Evolutionary conservation across 352 stramenopile species (phyloP), one percentile per base, ranked within the genome.

Genomic region (Globisporangium solare): DNA sequence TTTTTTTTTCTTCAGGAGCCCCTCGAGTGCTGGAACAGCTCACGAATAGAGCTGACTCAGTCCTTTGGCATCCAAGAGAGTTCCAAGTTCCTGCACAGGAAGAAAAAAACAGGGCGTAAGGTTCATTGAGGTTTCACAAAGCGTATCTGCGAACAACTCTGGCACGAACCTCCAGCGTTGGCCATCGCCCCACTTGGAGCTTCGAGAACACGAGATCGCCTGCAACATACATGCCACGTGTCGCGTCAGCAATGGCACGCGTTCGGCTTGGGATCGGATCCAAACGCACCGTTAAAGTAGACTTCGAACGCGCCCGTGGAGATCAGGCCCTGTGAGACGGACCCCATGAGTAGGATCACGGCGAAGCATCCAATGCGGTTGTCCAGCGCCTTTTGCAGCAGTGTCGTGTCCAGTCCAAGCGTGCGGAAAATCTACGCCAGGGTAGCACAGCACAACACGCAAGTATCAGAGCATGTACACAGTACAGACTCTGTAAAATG

Each of bases 261-360:
- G 2, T 27, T 27, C 24, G 24, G 24, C 24, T 5, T 6, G 5
- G 27, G 10, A 35, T 35, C 27, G 27, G 13, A 52, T 12, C 13
- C 7, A 14, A 12, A 21, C 56, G 15, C 51, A 94, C 83, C 76
- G 52, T 94, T 92, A 43, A 87, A 89, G 58, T 80, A 89, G 31
- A 94, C 79, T 66, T 94, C 83, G 22, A 94, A 94, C 10, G 81
- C 83, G 12, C 83, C 83, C 1, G 81, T 79, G 13, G 83, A 78
- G 45, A 86, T 64, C 50, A 94, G 70, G 17, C 66, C 71, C 53
- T 85, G 82, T 4, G 83, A 83, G 12, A 83, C 37, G 0, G 73
- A 75, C 6, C 83, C 81, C 46, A 92, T 68, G 47, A 88, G 61
- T 55, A 92, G 35, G 17, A 92, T 75, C 14, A 89, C 60, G 24